phyloP scores from a whole-genome alignment of 257 asterid species.

The Nicotiana undulata region DNA sequence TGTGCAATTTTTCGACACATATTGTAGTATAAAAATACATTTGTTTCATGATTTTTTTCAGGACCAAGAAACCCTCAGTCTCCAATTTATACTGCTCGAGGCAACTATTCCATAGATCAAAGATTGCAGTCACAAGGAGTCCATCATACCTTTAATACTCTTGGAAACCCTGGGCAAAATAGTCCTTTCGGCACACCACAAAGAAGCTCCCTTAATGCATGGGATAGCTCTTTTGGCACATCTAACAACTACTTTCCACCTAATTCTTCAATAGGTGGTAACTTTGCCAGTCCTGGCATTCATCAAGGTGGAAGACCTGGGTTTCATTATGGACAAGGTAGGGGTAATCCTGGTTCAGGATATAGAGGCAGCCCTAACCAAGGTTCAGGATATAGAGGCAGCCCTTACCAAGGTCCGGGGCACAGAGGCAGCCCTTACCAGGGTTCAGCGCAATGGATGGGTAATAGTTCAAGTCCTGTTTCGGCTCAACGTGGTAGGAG shows the following conservation, averaged over 20 bases:
- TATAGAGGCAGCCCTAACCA: slow-evolving; percentile 22
- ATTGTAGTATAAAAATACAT: not conserved
- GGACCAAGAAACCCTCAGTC: slow-evolving; percentile 35
- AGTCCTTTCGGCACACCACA: slow-evolving; percentile 27
- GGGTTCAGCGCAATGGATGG: slow-evolving; percentile 26
- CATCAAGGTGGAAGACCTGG: slow-evolving; percentile 23
- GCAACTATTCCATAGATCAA: slow-evolving; percentile 27
- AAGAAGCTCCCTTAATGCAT: slow-evolving; percentile 25
- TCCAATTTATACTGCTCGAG: slow-evolving; percentile 30
- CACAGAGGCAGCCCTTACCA: slow-evolving; percentile 35
- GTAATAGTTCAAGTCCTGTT: slow-evolving; percentile 6
- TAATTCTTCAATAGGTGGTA: slow-evolving; percentile 30
- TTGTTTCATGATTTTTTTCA: slow-evolving; percentile 10
- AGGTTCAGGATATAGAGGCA: slow-evolving; percentile 41
- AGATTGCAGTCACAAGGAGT: slow-evolving; percentile 30
- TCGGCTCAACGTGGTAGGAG: not conserved
- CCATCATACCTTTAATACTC: slow-evolving; percentile 24
- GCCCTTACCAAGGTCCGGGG: slow-evolving; percentile 26
- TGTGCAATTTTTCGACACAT: not conserved
- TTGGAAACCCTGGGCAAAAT: slow-evolving; percentile 21
- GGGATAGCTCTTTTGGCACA: slow-evolving; percentile 27
- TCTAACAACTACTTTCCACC: slow-evolving; percentile 18
- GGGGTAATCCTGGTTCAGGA: slow-evolving; percentile 18
- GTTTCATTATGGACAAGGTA: slow-evolving; percentile 32
- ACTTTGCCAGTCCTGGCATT: slow-evolving; percentile 24